Base-by-base conservation (phyloP, 1,139 yeast species). In the Geotrichum macrosporum region DNA sequence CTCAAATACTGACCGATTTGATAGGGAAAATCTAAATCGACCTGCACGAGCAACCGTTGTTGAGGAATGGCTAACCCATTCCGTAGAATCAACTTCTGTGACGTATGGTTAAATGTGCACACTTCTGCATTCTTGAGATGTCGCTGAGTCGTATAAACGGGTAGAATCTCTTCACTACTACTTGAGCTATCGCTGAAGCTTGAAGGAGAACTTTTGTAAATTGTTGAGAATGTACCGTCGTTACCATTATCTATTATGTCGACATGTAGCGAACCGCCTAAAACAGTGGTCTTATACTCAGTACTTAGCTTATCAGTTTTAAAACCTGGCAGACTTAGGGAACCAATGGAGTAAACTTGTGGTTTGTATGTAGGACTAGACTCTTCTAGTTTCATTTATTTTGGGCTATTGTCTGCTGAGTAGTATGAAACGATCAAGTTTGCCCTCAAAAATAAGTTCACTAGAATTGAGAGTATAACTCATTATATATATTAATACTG, bases 1-100 rank as follows among this genome's bases (percentile, higher is more conserved):
- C 40, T 24, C 20, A 36, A 16, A 32, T 36, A 36, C 32, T 26
- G 32, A 8, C 32, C 40, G 3, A 36, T 36, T 24, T 36, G 40
- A 12, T 21, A 13, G 16, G 40, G 40, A 12, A 36, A 36, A 15
- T 9, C 40, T 12, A 36, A 16, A 29, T 36, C 40, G 8, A 36
- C 16, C 12, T 36, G 12, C 13, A 26, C 40, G n/a, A 36, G 20
- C 29, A 36, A 21, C 40, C 31, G 15, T 31, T n/a, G 18, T 31
- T 13, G 12, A 10, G 15, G 16, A 31, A 31, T 16, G 12, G 19
- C 19, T 20, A 33, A 20, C 16, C 35, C 35, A 19, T 33, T 33
- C 10, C 16, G 18, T 12, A 33, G 19, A 15, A 33, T 15, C 5
- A 33, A 20, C n/a, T 16, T 33, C 5, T 6, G 35, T 16, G 19